These are phyloP conservation scores for Sideroxylon spinosum DNA, from an alignment of 179 eudicot species.

Conservation along the genomic window DNA sequence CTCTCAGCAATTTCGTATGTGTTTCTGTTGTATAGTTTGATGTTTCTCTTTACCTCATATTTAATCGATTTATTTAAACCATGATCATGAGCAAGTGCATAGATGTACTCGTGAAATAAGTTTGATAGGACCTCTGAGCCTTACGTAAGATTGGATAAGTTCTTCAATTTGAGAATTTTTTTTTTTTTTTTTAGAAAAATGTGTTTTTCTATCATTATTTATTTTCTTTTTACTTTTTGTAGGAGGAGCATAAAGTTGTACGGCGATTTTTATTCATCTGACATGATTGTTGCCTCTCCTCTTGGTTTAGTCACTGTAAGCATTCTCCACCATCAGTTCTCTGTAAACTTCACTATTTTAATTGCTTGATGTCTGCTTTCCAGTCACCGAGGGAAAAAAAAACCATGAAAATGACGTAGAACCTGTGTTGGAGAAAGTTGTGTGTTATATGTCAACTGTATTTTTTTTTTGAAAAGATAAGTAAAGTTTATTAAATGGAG, in stretches of 20 bases:
- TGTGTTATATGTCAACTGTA: background rate
- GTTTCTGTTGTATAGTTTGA: background rate
- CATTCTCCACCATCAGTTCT: conserved; percentile 22
- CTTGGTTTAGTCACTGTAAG: conserved; percentile 85
- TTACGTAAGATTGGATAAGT: no score
- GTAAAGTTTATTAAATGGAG: no score
- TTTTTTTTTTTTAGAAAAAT: no score
- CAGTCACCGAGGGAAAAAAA: background rate
- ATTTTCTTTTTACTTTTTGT: no score
- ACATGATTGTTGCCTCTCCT: conserved; percentile 90
- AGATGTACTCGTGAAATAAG: no score
- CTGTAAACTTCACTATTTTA: conserved; percentile 40
- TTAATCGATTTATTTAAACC: no score
- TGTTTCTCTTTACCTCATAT: conserved; percentile 59
- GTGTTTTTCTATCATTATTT: no score
- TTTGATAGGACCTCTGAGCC: no score
- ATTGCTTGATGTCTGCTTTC: background rate
- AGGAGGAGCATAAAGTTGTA: conserved; percentile 38
- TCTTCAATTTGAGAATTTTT: no score
- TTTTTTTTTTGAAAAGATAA: no score
- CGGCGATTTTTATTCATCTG: conserved; percentile 82
- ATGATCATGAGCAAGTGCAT: no score
- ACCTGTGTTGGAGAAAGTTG: background rate
- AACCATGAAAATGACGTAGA: background rate
- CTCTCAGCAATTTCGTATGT: background rate